phyloP scores from a whole-genome alignment of 2,329 filamentous ascomycete species.

The Aureobasidium namibiae region DNA sequence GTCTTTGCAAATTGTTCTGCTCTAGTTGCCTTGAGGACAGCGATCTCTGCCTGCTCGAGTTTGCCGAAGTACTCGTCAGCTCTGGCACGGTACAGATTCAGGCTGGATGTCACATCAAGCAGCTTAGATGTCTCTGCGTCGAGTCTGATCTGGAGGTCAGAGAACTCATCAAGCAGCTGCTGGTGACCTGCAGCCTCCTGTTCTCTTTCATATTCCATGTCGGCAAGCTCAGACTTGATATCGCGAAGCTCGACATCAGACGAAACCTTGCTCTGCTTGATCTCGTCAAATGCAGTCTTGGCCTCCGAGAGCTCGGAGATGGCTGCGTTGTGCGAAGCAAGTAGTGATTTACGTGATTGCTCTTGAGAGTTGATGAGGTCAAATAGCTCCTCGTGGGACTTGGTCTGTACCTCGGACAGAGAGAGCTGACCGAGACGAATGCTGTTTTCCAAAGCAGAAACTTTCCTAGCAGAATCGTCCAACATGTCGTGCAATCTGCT shows the following conservation, averaged over 20 bases:
- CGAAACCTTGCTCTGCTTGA: slow-evolving; percentile 71
- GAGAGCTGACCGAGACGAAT: slow-evolving; percentile 82
- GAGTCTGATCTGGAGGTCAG: slow-evolving; percentile 85
- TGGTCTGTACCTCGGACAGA: slow-evolving; percentile 82
- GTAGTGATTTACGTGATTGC: slow-evolving; percentile 70
- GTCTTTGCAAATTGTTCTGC: slow-evolving; percentile 91
- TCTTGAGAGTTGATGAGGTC: slow-evolving; percentile 91
- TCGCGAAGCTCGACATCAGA: slow-evolving; percentile 85
- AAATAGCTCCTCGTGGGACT: slow-evolving; percentile 88
- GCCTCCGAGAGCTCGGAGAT: slow-evolving; percentile 78
- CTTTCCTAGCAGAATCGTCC: slow-evolving; percentile 87
- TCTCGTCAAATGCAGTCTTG: slow-evolving; percentile 76
- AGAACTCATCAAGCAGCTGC: slow-evolving; percentile 84
- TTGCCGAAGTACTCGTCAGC: slow-evolving; percentile 97
- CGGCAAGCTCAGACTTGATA: slow-evolving; percentile 71
- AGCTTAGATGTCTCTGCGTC: slow-evolving; percentile 83
- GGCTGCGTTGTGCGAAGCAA: slow-evolving; percentile 78
- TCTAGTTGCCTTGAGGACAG: slow-evolving; percentile 81
- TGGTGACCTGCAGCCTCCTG: slow-evolving; percentile 81
- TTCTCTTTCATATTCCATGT: slow-evolving; percentile 68
- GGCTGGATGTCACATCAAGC: slow-evolving; percentile 72
- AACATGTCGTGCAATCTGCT: slow-evolving; percentile 87
- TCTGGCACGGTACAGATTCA: slow-evolving; percentile 82
- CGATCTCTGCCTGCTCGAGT: slow-evolving; percentile 92
- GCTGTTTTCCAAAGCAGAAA: slow-evolving; percentile 78